Conservation (phyloP, 2,329 filamentous ascomycete genomes). For the Cladobotryum protrusum region DNA sequence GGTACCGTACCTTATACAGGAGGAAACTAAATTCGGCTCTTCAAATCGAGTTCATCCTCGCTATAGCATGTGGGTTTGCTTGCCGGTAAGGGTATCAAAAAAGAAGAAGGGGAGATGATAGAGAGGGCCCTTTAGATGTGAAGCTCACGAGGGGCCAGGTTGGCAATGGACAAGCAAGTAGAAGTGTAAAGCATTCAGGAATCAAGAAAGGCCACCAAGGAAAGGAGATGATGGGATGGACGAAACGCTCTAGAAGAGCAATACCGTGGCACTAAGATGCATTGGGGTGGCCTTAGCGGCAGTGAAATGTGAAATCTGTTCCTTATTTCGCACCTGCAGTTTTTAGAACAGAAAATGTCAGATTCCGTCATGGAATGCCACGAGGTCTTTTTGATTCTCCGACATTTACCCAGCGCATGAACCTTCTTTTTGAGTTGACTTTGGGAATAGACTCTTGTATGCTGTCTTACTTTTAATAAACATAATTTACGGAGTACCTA, state of each 20-base stretch:
- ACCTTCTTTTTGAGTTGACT: background rate
- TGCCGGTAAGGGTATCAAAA: constrained; percentile 10
- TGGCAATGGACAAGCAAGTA: too few relatives aligned
- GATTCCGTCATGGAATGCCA: constrained; percentile 6
- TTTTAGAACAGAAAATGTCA: background rate
- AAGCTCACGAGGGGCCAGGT: constrained; percentile 10
- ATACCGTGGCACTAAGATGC: constrained; percentile 8
- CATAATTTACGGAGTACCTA: too few relatives aligned
- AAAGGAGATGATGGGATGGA: background rate
- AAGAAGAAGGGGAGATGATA: background rate
- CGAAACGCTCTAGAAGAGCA: too few relatives aligned
- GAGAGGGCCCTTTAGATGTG: background rate
- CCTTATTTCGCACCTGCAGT: constrained; percentile 2
- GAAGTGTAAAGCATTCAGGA: too few relatives aligned
- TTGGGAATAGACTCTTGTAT: background rate
- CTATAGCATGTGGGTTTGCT: constrained; percentile 16
- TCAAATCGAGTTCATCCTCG: constrained; percentile 14
- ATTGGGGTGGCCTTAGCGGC: constrained; percentile 6
- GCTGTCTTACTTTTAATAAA: too few relatives aligned
- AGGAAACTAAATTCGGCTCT: constrained; percentile 9
- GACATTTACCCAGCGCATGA: constrained; percentile 10
- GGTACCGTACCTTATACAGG: constrained; percentile 14
- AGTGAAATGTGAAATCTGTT: constrained; percentile 9
- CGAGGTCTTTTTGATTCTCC: background rate
- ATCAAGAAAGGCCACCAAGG: too few relatives aligned